Conservation (phyloP, 2,329 filamentous ascomycete genomes). For the Ophiocordyceps camponoti-saundersi region DNA sequence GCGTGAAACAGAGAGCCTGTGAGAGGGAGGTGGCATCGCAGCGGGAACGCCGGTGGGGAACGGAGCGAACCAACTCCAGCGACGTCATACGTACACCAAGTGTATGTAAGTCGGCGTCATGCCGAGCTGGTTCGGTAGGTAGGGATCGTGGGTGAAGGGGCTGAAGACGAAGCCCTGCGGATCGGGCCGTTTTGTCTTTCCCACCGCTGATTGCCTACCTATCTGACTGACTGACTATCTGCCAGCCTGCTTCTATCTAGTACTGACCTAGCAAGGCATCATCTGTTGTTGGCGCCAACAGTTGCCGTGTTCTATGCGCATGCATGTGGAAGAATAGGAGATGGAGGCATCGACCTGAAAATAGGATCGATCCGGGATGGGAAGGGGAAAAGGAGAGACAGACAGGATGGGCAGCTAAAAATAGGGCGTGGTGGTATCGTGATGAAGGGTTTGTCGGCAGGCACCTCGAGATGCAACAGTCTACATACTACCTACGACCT, state of each 20-base stretch:
- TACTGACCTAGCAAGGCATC: too few species aligned
- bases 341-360: neutral
- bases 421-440: neutral
- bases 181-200: neutral
- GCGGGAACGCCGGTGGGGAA: constrained; percentile 1
- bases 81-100: neutral
- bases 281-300: neutral
- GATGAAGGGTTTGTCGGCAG: neutral
- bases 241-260: too few species aligned
- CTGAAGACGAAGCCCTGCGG: neutral
- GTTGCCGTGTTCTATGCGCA: neutral
- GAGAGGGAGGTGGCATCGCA: constrained; percentile 2
- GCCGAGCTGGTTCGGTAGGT: neutral
- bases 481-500: neutral
- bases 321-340: neutral
- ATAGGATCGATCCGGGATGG: neutral
- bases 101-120: neutral
- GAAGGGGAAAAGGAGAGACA: neutral
- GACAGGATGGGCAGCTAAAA: neutral
- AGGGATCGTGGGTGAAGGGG: neutral
- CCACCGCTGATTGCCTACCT: too few species aligned
- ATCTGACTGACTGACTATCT: too few species aligned
- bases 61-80: neutral
- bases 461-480: neutral
- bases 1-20: neutral